Evolutionary conservation across 2,329 filamentous ascomycete species (phyloP), one percentile per base, ranked within the genome.

Genomic region (Cercospora zeina): DNA sequence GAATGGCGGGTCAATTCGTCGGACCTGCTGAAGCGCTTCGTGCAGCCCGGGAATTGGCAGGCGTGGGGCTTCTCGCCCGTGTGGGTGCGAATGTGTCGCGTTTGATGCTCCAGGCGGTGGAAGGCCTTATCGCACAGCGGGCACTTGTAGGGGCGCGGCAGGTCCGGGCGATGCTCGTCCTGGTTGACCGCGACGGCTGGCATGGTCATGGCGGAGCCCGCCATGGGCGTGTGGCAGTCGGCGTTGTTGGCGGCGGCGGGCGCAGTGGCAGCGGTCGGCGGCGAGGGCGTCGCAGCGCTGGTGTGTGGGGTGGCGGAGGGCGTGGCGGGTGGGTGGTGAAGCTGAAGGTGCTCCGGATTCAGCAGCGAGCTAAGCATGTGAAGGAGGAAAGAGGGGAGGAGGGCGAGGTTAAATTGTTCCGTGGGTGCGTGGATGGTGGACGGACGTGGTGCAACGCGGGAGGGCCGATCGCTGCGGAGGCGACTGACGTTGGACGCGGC

Each of bases 81-180:
- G 78, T 99, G 93, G 6, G 95, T 97, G 72, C 93, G 88, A 74
- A 97, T 97, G 78, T 99, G 93, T 71, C 87, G 79, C 63, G 86
- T 89, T 83, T 97, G 93, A 77, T 97, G 93, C 81, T 97, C 93
- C 45, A 99, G 84, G 66, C 95, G 91, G 82, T 97, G 95, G 80
- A 99, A 99, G 64, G 95, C 93, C 84, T 97, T 96, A 73, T 97
- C 93, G 82, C 95, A 99, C 66, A 99, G 86, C 64, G 93, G 93
- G 78, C 93, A 99, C 82, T 97, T 97, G 87, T 99, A 99, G 0
- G 93, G 93, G 61, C 95, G 88, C 63, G 95, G 95, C 58, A 97
- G 85, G 78, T 97, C 93, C 82, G 83, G 91, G 78, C 78, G 85
- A 73, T 90, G 86, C 62, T 87, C 83, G 67, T 82, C 82, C 50